Conservation (phyloP, 352 stramenopile genomes). For the Elongisporangium senticosum region DNA sequence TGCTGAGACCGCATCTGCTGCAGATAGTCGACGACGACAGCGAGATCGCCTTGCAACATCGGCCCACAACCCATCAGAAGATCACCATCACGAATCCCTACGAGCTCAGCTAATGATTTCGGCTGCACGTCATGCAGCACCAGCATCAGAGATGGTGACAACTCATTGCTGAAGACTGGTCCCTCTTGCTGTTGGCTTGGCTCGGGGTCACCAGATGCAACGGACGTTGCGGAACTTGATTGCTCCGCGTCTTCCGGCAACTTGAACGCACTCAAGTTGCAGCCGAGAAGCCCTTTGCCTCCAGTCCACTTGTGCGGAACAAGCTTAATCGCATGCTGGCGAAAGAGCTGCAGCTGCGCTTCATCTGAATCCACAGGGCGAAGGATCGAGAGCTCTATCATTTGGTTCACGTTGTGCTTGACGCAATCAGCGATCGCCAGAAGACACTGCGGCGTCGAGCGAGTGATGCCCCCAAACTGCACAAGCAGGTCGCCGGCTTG, state of each 20-base stretch:
- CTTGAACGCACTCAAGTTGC: slow-evolving; percentile 58
- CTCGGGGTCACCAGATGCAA: neutral
- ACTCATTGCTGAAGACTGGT: slow-evolving; percentile 3
- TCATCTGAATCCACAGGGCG: slow-evolving; percentile 6
- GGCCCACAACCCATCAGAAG: slow-evolving; percentile 33
- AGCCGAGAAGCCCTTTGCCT: slow-evolving; percentile 58
- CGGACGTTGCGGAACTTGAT: neutral
- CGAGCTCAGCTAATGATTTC: slow-evolving; percentile 19
- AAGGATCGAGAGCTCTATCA: slow-evolving; percentile 30
- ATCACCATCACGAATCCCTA: slow-evolving; percentile 39
- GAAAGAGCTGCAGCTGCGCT: slow-evolving; percentile 1
- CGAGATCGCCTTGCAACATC: slow-evolving; percentile 9
- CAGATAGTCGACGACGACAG: slow-evolving; percentile 13
- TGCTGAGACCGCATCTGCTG: slow-evolving; percentile 1
- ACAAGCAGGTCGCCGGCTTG: slow-evolving; percentile 36
- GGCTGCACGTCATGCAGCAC: slow-evolving; percentile 37
- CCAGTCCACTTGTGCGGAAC: slow-evolving; percentile 42
- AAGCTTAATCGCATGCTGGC: slow-evolving; percentile 3
- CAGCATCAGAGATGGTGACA: slow-evolving; percentile 7
- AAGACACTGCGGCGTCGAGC: slow-evolving; percentile 41
- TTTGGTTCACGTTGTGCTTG: slow-evolving; percentile 31
- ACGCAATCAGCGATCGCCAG: slow-evolving; percentile 43
- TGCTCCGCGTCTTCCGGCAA: slow-evolving; percentile 16
- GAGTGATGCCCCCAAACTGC: slow-evolving; percentile 43
- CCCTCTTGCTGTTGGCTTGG: neutral